Conservation (phyloP, 2,329 filamentous ascomycete genomes). For the Fusarium dimerum region DNA sequence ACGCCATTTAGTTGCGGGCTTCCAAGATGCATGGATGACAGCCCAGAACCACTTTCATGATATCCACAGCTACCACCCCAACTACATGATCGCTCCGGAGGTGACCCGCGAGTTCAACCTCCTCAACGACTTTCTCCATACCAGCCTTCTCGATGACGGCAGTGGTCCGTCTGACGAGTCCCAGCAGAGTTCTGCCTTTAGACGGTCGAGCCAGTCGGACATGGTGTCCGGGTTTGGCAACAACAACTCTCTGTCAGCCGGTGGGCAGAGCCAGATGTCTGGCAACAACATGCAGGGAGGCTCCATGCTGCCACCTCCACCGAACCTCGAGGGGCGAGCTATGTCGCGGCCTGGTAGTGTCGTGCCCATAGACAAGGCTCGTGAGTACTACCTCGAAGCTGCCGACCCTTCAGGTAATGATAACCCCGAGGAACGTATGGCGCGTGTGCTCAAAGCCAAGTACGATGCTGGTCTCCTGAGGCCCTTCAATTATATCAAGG, state of each 20-base stretch:
- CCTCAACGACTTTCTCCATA: slow-evolving; percentile 94
- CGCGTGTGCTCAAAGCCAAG: slow-evolving; percentile 89
- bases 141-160: slow-evolving; percentile 83
- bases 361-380: slow-evolving; percentile 69
- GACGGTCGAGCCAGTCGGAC: slow-evolving; percentile 45
- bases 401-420: slow-evolving; percentile 87
- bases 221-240: slow-evolving; percentile 52
- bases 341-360: slow-evolving; percentile 63
- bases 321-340: slow-evolving; percentile 48
- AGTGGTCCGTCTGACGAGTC: slow-evolving; percentile 68
- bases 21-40: slow-evolving; percentile 78
- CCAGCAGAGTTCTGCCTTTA: slow-evolving; percentile 48
- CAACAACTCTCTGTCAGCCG: slow-evolving; percentile 34
- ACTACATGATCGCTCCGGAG: slow-evolving; percentile 91
- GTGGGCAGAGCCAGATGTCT: slow-evolving; percentile 22
- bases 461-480: slow-evolving; percentile 93
- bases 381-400: slow-evolving; percentile 96
- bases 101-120: slow-evolving; percentile 96
- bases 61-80: slow-evolving; percentile 90
- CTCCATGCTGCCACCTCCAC: slow-evolving; percentile 51
- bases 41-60: slow-evolving; percentile 78
- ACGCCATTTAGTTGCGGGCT: slow-evolving; percentile 66
- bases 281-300: slow-evolving; percentile 26
- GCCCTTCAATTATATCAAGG: slow-evolving; percentile 98
- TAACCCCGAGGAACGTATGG: slow-evolving; percentile 91